Evolutionary conservation across 2,329 filamentous ascomycete species (phyloP), one percentile per base, ranked within the genome.

Genomic region (Alternaria viburni): DNA sequence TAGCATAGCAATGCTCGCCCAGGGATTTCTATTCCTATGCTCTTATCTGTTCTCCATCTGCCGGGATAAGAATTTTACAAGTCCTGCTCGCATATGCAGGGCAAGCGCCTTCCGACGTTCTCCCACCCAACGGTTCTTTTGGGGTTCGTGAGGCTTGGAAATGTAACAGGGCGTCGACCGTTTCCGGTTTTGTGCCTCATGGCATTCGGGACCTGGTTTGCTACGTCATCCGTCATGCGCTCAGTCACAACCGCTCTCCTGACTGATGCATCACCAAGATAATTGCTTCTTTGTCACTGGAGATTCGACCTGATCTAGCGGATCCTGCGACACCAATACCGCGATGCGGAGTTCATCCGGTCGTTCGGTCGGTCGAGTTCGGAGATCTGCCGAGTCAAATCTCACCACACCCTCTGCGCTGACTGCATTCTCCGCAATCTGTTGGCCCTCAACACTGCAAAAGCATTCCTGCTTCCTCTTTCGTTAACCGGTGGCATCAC

Each of bases 91-190:
- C 30, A 21, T 19, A 54, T 44, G 41, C 60, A 54, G 44, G 55
- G 43, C 43, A 30, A 25, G 21, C 47, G 60, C 41, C 43, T 50
- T 23, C 60, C 55, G 56, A 52, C 11, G 17, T 54, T 47, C 47
- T 58, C 30, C 60, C 50, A 47, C 47, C 59, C 55, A 62, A 62
- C 26, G 21, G 5, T 47, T 32, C 41, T n/a, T 57, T 51, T 57
- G 59, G 55, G 49, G 36, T 32, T 49, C 10, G 13, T 26, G 17
- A 30, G 28, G 19, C 19, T 36, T 54, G 50, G 21, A 43, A 49
- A 44, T 46, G 46, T 47, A 54, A 50, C 50, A 51, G 12, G 43
- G 45, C 56, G 25, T 50, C 44, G 57, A 45, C 44, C 12, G 30
- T 36, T 49, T 47, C 50, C 56, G 25, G 26, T 62, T 59, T 54